These are phyloP conservation scores for Yamadazyma diospyri DNA, from an alignment of 1,139 yeast species.

Conservation along the genomic window DNA sequence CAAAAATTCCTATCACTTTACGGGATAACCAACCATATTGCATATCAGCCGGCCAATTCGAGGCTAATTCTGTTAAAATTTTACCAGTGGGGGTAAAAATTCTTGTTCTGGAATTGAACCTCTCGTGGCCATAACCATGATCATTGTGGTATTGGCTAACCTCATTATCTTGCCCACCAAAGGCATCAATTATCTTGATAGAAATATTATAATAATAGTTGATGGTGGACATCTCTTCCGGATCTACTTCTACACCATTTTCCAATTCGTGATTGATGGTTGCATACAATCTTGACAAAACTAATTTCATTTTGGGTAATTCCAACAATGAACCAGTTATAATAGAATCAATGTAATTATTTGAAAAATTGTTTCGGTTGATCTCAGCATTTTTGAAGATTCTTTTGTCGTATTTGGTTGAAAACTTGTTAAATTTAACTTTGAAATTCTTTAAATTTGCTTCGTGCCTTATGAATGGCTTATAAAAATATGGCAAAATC, in stretches of 20 bases:
- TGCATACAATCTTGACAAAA: slow-evolving; percentile 53
- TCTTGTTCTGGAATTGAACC: slow-evolving; percentile 36
- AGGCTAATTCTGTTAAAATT: slow-evolving; percentile 75
- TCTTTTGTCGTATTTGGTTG: slow-evolving; percentile 43
- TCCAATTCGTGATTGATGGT: slow-evolving; percentile 18
- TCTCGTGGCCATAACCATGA: slow-evolving; percentile 13
- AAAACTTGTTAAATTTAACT: slow-evolving; percentile 42
- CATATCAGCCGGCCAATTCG: slow-evolving; percentile 81
- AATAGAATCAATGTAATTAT: slow-evolving; percentile 61
- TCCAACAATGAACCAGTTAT: slow-evolving; percentile 66
- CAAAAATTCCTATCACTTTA: slow-evolving; percentile 80
- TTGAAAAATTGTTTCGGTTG: slow-evolving; percentile 43
- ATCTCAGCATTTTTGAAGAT: slow-evolving; percentile 32
- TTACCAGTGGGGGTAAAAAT: slow-evolving; percentile 92
- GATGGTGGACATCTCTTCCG: slow-evolving; percentile 17
- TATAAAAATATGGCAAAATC: slow-evolving; percentile 84
- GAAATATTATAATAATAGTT: slow-evolving; percentile 51
- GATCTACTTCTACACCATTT: slow-evolving; percentile 7
- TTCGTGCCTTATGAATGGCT: slow-evolving; percentile 89
- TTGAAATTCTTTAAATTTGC: slow-evolving; percentile 53
- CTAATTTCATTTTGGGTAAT: slow-evolving; percentile 63
- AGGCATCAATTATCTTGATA: slow-evolving; percentile 71
- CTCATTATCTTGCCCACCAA: slow-evolving; percentile 52
- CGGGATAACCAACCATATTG: slow-evolving; percentile 88
- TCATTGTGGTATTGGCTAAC: slow-evolving; percentile 36